Evolutionary conservation across 2,329 filamentous ascomycete genomes (phyloP).

Genomic region (Pseudomassariella vexata): DNA sequence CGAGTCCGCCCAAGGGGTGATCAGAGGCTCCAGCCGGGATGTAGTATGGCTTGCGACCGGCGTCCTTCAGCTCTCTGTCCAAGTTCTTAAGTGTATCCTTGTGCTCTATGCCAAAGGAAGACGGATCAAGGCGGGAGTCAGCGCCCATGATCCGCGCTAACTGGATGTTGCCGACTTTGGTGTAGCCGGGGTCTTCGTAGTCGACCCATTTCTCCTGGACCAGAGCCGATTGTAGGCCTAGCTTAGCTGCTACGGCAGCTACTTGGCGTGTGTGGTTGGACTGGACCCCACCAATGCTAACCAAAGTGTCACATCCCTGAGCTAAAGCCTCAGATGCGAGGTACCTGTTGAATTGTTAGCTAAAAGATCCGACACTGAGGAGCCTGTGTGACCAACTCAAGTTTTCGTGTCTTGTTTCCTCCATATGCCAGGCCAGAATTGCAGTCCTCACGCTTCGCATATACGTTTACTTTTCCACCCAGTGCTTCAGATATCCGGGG

Average conservation of each 20-base stretch:
- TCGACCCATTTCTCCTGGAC: conserved; percentile 67
- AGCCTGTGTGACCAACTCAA: conserved; percentile 40
- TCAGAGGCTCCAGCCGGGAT: conserved; percentile 68
- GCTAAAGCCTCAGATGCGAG: conserved; percentile 57
- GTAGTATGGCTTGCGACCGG: conserved; percentile 60
- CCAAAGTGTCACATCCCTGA: conserved; percentile 53
- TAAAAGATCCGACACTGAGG: neutral
- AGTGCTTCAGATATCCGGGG: conserved; percentile 59
- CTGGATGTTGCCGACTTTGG: conserved; percentile 65
- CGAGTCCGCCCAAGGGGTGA: conserved; percentile 63
- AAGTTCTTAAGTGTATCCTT: conserved; percentile 53
- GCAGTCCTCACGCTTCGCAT: conserved; percentile 67
- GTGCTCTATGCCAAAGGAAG: conserved; percentile 63
- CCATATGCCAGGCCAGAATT: conserved; percentile 63
- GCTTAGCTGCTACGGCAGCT: conserved; percentile 52
- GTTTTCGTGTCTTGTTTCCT: conserved; percentile 65
- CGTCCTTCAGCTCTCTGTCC: conserved; percentile 42
- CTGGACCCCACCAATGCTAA: conserved; percentile 63
- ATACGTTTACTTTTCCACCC: conserved; percentile 55
- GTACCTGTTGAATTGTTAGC: conserved; percentile 40
- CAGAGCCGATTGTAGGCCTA: conserved; percentile 50
- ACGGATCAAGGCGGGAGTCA: conserved; percentile 54
- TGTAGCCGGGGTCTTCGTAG: conserved; percentile 53
- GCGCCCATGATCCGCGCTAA: conserved; percentile 63
- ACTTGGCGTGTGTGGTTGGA: conserved; percentile 67